Base-by-base conservation (phyloP, 192 early-diverging fungal genomes). In the Coemansia sp. region DNA sequence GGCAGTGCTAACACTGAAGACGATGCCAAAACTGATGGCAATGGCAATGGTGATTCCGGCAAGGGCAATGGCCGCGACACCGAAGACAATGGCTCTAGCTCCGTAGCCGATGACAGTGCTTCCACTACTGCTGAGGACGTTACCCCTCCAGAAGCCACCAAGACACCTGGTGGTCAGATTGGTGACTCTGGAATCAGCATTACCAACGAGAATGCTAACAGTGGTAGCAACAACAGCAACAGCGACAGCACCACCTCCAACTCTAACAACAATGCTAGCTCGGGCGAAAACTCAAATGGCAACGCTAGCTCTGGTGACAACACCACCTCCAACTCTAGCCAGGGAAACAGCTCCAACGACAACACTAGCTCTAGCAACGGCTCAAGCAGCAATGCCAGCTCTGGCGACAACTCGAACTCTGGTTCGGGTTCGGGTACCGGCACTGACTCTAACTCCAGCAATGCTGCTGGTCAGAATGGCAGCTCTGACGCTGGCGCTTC, bases 121-220 rank as follows among this genome's bases (percentile, higher is more conserved):
- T 29, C 66, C 5, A n/a, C 28, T 10, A 25, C 40, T 18, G n/a
- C 34, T 31, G n/a, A 16, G 32, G n/a, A 45, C 10, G 56, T 56
- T 16, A 32, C 64, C 10, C 50, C 64, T 20, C 14, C 55, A 8
- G n/a, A 40, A 30, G 59, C 38, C 45, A 33, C 25, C 8, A 45
- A 45, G 42, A 16, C 42, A 16, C 42, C 42, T 25, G n/a, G 59
- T 31, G 59, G 40, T 25, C 38, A 25, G 20, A 59, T 40, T 59
- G 57, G 57, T 12, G 36, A 59, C 57, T 55, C 52, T 55, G 52
- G 52, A 16, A 55, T 55, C 28, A 31, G 29, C 52, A 55, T 55
- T 16, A 55, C 52, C 25, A 55, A 55, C 29, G 28, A 22, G 2
- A 18, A 56, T 7, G 58, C 58, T 50, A 29, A 4, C 38, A 30